phyloP scores from a whole-genome alignment of 1,284 basidiomycete genomes.

The Pseudozyma pruni region DNA sequence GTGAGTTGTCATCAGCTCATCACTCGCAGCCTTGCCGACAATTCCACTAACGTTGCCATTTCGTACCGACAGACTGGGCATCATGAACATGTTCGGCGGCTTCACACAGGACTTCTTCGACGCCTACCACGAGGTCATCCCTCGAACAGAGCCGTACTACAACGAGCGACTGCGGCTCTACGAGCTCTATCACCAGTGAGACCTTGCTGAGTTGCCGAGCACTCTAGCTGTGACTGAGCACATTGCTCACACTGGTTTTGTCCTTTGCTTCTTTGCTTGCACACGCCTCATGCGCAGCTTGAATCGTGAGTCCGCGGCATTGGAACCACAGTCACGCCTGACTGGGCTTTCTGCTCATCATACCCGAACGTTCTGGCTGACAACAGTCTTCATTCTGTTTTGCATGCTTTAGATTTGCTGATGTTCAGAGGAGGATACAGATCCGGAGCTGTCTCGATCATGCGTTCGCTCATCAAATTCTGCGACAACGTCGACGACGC shows the following conservation, averaged over 20 bases:
- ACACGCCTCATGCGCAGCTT: constrained; percentile 9
- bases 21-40: background rate
- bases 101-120: constrained; percentile 46
- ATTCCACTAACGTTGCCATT: background rate
- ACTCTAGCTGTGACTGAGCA: too few relatives aligned
- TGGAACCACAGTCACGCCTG: too few relatives aligned
- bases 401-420: constrained; percentile 25
- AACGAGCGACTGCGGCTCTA: constrained; percentile 29
- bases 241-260: background rate
- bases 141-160: constrained; percentile 31
- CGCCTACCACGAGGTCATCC: constrained; percentile 39
- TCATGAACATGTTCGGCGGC: constrained; percentile 50
- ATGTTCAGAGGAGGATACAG: constrained; percentile 45
- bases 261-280: background rate
- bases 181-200: constrained; percentile 48
- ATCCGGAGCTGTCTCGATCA: constrained; percentile 39
- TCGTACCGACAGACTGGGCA: constrained; percentile 26
- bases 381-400: background rate
- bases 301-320: constrained; percentile 27
- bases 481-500: constrained; percentile 9
- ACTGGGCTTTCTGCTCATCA: background rate
- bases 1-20: constrained; percentile 7
- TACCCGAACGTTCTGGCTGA: background rate
- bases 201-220: background rate
- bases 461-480: constrained; percentile 35